phyloP scores from a whole-genome alignment of 768 basidiomycete genomes.

The Lactarius psammicola region DNA sequence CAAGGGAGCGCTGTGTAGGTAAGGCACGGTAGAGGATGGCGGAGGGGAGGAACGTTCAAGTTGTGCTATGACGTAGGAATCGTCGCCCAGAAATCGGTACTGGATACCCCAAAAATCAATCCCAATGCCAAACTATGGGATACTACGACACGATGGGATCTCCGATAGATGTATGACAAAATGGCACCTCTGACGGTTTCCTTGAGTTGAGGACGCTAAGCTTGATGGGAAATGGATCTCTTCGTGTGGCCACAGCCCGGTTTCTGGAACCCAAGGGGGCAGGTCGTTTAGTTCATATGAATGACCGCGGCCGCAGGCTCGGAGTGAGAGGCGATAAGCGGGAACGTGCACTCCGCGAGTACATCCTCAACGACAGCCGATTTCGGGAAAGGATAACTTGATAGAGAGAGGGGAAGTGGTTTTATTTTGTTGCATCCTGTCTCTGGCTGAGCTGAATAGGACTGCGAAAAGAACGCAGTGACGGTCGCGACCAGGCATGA shows the following conservation, averaged over 20 bases:
- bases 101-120: slow-evolving; percentile 4
- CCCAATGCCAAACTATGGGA: slow-evolving; percentile 13
- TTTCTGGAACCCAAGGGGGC: slow-evolving; percentile 12
- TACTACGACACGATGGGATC: slow-evolving; percentile 26
- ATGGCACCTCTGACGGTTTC: slow-evolving; percentile 17
- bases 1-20: neutral
- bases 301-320: slow-evolving; percentile 19
- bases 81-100: slow-evolving; percentile 14
- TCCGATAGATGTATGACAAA: slow-evolving; percentile 16
- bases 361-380: too few relatives aligned
- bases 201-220: slow-evolving; percentile 10
- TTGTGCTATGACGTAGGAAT: neutral
- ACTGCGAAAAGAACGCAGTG: neutral
- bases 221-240: neutral
- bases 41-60: slow-evolving; percentile 8
- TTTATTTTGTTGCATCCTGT: too few relatives aligned
- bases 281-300: slow-evolving; percentile 3
- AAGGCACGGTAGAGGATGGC: neutral
- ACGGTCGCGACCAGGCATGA: neutral
- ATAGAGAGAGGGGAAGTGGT: too few relatives aligned
- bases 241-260: slow-evolving; percentile 22
- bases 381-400: too few relatives aligned
- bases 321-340: neutral
- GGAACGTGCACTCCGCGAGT: neutral
- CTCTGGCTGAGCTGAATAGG: too few relatives aligned